Evolutionary conservation across 495 filamentous ascomycete species (phyloP).

Genomic region (Aspergillus funiculosus): DNA sequence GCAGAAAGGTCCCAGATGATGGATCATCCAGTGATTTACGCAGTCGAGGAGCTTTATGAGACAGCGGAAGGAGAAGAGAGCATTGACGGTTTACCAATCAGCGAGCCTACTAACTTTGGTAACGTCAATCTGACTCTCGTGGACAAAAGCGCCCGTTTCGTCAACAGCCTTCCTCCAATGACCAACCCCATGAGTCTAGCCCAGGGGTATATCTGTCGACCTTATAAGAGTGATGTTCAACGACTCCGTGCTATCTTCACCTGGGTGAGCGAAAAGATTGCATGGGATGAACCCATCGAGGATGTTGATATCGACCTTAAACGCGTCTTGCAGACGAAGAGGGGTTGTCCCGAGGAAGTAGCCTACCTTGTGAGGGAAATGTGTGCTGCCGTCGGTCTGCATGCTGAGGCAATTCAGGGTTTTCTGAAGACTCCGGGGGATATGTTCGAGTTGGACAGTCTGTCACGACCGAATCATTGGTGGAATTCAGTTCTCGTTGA

Average conservation of each 20-base stretch:
- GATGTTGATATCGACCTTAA: slow-evolving; percentile 67
- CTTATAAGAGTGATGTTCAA: slow-evolving; percentile 92
- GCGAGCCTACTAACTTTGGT: slow-evolving; percentile 77
- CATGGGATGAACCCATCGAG: slow-evolving; percentile 94
- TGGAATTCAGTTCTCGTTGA: slow-evolving; percentile 97
- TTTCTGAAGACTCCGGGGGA: slow-evolving; percentile 91
- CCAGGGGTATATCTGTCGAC: slow-evolving; percentile 87
- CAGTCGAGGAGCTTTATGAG: slow-evolving; percentile 81
- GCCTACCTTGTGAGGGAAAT: slow-evolving; percentile 85
- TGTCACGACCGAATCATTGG: slow-evolving; percentile 87
- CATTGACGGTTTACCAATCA: slow-evolving; percentile 73
- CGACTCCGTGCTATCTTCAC: slow-evolving; percentile 89
- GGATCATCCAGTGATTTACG: slow-evolving; percentile 79
- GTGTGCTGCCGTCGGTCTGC: slow-evolving; percentile 84
- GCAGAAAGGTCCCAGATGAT: slow-evolving; percentile 93
- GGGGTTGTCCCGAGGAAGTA: slow-evolving; percentile 87
- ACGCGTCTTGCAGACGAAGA: slow-evolving; percentile 73
- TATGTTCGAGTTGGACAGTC: slow-evolving; percentile 61
- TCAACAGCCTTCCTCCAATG: slow-evolving; percentile 83
- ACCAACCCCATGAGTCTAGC: slow-evolving; percentile 80
- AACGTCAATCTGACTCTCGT: slow-evolving; percentile 75
- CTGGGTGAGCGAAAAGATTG: slow-evolving; percentile 91
- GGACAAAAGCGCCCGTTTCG: slow-evolving; percentile 91
- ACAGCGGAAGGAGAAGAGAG: slow-evolving; percentile 88
- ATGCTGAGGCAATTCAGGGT: slow-evolving; percentile 76